A percentile compares a stretch with the other conserved stretches of the same genome.
Evolutionary conservation across 257 asterid genomes (phyloP).

Genomic region (Echites panduratus): DNA sequence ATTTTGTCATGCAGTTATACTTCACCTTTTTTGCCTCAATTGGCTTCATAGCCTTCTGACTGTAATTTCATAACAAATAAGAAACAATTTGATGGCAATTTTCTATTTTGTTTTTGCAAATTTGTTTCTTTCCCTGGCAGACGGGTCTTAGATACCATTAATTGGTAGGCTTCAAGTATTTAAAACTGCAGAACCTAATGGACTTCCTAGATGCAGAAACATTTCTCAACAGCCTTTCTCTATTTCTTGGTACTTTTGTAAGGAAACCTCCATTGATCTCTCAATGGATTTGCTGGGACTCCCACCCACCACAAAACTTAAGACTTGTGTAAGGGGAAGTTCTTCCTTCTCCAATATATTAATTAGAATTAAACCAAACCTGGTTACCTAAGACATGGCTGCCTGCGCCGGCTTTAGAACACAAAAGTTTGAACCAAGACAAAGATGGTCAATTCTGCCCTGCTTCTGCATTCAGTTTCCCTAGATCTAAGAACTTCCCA

Average conservation of each 20-base stretch:
- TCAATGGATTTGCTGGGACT: too few species aligned
- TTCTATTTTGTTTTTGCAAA: background rate
- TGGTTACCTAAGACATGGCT: constrained; percentile 16
- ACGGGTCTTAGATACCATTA: constrained; percentile 48
- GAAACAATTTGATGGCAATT: too few species aligned
- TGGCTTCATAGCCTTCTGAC: background rate
- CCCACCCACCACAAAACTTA: too few species aligned
- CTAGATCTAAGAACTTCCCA: background rate
- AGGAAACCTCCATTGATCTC: too few species aligned
- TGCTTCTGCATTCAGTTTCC: background rate
- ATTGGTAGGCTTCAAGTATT: constrained; percentile 31
- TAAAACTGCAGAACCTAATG: background rate
- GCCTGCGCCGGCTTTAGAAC: background rate
- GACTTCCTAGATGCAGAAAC: background rate
- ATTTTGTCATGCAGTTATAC: background rate
- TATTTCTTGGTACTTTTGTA: too few species aligned
- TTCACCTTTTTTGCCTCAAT: background rate
- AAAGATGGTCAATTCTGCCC: too few species aligned
- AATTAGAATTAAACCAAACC: constrained; percentile 22
- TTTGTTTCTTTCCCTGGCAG: constrained; percentile 27
- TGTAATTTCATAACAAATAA: background rate
- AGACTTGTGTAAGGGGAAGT: constrained; percentile 28
- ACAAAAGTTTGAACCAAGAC: background rate
- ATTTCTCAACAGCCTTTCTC: background rate
- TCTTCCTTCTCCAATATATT: constrained; percentile 22